Evolutionary conservation across 805 yeast genomes (phyloP), one percentile per base, ranked within the genome.

Genomic region (Pichia kluyveri): DNA sequence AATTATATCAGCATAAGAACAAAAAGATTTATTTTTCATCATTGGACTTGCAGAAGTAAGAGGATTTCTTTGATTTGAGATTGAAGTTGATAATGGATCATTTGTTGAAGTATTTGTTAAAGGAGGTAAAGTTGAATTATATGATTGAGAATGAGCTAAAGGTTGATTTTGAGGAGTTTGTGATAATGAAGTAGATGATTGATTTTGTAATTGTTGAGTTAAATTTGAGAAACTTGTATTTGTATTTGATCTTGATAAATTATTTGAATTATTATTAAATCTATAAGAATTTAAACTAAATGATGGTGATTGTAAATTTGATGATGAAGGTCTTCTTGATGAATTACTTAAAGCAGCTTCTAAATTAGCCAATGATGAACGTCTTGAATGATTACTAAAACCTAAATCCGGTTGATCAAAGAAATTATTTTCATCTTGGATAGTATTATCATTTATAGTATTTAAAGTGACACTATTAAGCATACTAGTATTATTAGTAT

Each of bases 1-100:
- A 51, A 84, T 73, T 77, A 86, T 75, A 56, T 86, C 96, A 4
- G 91, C 95, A 62, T 83, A 86, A 3, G 89, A 82, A 59, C 79
- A 83, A 60, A 86, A 86, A 38, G 74, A 70, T 45, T 61, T 66
- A 45, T 57, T 60, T 44, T 47, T 56, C 32, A 57, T 34, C 30
- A 47, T 28, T 53, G 64, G 59, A 18, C 42, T 26, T 12, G 43
- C 19, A 30, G 40, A 36, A 5, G 32, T 31, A 18, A 40, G 42
- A 23, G 47, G 41, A 30, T 15, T 32, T 15, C 30, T 30, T 15
- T 44, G 42, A 26, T 45, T 23, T 26, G 52, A 34, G 15, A 37
- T 17, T 37, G 38, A 17, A 8, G 38, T 17, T 32, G 37, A 32
- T 32, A 32, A 32, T 14, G 5, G 5, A 15, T 32, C 37, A 32